Base-by-base conservation (phyloP, 2,329 filamentous ascomycete species). In the Ilyonectria robusta region DNA sequence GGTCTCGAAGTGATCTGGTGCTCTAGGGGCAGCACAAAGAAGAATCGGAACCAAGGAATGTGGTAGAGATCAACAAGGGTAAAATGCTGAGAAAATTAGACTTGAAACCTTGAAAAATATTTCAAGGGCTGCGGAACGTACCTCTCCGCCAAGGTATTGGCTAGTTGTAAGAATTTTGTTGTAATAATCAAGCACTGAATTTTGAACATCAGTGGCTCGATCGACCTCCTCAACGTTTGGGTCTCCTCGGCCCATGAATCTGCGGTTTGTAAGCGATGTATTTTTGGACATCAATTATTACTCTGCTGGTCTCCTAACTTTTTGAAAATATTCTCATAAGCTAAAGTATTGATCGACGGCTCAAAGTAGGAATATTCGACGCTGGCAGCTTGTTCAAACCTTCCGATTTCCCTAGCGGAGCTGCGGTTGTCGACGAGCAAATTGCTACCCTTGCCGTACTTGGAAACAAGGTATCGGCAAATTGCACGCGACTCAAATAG, bases 391-490 rank as follows among this genome's bases (percentile, higher is more conserved):
- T 40, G 37, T 40, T 40, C 37, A 17, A 15, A 40, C 26, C 23
- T 47, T 35, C 55, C 55, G 11, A 58, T 21, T 33, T 17, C 55
- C 6, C 17, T 42, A 21, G 55, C 26, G 9, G 42, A 46, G 40
- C 42, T 46, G 29, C 40, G 55, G 26, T 58, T 35, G 40, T 47
- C 40, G 3, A 58, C 40, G 2, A 47, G 26, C n/a, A 58, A 11
- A 4, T 35, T 58, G 40, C 55, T 58, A 4, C 44, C 55, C 40
- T 46, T 46, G 55, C 55, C 55, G 40, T 58, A 58, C n/a, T 58
- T 58, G 29, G 42, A 37, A 23, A 58, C 55, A 48, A 58, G 42
- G 26, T 58, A 58, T 47, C 40, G 55, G 42, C 55, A 58, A 11
- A 58, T 58, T 4, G 55, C 55, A 10, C 55, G 55, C 4, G 55